These are phyloP conservation scores for Ramaria sp. DNA, from an alignment of 768 basidiomycete species.

Conservation along the genomic window DNA sequence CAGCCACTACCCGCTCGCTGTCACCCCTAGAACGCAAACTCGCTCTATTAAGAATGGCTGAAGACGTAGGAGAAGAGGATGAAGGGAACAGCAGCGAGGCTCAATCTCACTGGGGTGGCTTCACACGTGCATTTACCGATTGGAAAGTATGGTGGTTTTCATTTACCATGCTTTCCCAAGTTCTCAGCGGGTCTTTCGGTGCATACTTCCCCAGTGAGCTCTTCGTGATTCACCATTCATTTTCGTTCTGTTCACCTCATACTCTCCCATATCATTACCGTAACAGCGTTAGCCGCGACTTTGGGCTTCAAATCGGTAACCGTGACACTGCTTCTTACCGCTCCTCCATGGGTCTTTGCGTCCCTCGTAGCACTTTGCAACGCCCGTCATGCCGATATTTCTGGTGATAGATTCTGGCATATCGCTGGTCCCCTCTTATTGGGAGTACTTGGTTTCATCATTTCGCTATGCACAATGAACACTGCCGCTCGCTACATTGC, in stretches of 20 bases:
- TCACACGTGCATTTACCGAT: constrained; percentile 27
- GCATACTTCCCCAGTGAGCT: constrained; percentile 22
- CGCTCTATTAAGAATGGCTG: constrained; percentile 60
- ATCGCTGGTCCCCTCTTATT: constrained; percentile 21
- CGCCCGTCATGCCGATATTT: constrained; percentile 28
- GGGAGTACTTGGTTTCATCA: constrained; percentile 26
- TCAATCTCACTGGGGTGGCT: constrained; percentile 18
- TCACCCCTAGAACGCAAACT: constrained; percentile 28
- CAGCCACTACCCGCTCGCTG: constrained; percentile 33
- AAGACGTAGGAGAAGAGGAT: constrained; percentile 60
- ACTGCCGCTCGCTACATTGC: constrained; percentile 23
- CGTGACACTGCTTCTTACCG: constrained; percentile 29
- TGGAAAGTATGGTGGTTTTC: constrained; percentile 32
- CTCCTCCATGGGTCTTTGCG: constrained; percentile 27
- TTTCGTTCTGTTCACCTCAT: neutral
- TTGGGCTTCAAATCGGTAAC: constrained; percentile 25
- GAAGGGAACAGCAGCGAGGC: constrained; percentile 28
- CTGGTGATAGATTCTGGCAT: constrained; percentile 30
- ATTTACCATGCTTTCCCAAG: constrained; percentile 22
- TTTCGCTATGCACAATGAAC: constrained; percentile 19
- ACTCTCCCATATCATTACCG: too few relatives aligned
- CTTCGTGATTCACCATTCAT: neutral
- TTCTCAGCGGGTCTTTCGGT: constrained; percentile 21
- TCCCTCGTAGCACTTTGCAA: constrained; percentile 23
- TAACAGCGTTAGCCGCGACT: constrained; percentile 23